Evolutionary conservation across 768 basidiomycete species (phyloP).

Genomic region (Rhizopogon vesiculosus): DNA sequence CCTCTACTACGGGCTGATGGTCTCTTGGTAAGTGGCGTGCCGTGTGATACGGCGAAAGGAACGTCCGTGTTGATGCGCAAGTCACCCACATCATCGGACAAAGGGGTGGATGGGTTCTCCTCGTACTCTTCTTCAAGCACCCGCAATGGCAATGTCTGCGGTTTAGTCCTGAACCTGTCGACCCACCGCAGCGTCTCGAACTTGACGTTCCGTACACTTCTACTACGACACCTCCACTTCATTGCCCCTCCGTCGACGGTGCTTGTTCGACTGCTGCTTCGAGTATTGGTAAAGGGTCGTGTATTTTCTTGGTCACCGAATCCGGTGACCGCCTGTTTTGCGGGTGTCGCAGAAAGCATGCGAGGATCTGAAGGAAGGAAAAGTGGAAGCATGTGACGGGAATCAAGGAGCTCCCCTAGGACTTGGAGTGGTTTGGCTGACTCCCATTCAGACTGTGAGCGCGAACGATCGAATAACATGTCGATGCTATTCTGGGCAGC

Average conservation of each 20-base stretch:
- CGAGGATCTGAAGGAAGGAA: conserved; percentile 78
- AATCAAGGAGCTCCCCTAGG: conserved; percentile 89
- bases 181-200: conserved; percentile 63
- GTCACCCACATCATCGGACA: conserved; percentile 27
- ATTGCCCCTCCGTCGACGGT: conserved; percentile 34
- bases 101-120: conserved; percentile 30
- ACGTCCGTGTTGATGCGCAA: conserved; percentile 37
- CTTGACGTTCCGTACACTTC: conserved; percentile 57
- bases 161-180: conserved; percentile 56
- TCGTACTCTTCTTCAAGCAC: conserved; percentile 27
- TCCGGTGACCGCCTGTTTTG: conserved; percentile 27
- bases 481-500: conserved; percentile 61
- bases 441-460: conserved; percentile 69
- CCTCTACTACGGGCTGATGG: conserved; percentile 57
- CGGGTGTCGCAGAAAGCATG: conserved; percentile 67
- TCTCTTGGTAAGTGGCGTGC: conserved; percentile 63
- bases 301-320: conserved; percentile 11
- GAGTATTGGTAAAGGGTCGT: conserved; percentile 17
- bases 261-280: conserved; percentile 38
- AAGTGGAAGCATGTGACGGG: conserved; percentile 88
- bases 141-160: conserved; percentile 45
- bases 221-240: conserved; percentile 56
- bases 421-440: conserved; percentile 75
- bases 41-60: conserved; percentile 8
- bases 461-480: conserved; percentile 66